A percentile compares a stretch with the other conserved stretches of the same genome.
These are phyloP conservation scores for Bretschneidera sinensis DNA, from an alignment of 345 rosid genomes.

Conservation along the genomic window DNA sequence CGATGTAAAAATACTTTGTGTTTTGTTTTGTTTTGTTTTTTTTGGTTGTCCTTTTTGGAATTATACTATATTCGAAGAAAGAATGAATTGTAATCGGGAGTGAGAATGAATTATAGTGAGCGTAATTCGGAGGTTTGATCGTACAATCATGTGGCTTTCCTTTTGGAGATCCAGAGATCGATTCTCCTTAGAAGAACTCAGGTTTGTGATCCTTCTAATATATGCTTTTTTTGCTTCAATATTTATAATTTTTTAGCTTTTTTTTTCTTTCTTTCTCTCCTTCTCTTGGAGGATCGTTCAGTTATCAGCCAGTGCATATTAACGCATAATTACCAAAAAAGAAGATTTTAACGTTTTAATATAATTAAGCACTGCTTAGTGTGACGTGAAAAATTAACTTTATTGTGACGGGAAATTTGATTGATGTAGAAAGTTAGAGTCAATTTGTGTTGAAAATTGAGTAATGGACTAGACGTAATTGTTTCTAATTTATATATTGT, in stretches of 20 bases:
- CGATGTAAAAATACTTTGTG: not conserved
- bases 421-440: not conserved
- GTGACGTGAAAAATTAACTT: not conserved
- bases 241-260: not conserved
- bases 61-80: not conserved
- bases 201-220: slow-evolving; percentile 34
- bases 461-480: too few relatives aligned
- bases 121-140: slow-evolving; percentile 31
- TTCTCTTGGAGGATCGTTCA: too few relatives aligned
- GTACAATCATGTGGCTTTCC: slow-evolving; percentile 71
- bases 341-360: too few relatives aligned
- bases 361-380: slow-evolving; percentile 1
- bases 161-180: slow-evolving; percentile 95
- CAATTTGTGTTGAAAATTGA: not conserved
- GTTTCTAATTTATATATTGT: too few relatives aligned
- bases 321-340: too few relatives aligned
- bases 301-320: not conserved
- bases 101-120: slow-evolving; percentile 26
- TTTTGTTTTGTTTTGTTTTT: not conserved
- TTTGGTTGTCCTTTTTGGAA: not conserved
- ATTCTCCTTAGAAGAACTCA: slow-evolving; percentile 89
- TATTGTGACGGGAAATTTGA: not conserved
- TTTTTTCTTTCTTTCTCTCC: too few relatives aligned
- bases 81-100: slow-evolving; percentile 24
- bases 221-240: not conserved